phyloP scores from a whole-genome alignment of 768 basidiomycete genomes.

The Suillus tomentosus region DNA sequence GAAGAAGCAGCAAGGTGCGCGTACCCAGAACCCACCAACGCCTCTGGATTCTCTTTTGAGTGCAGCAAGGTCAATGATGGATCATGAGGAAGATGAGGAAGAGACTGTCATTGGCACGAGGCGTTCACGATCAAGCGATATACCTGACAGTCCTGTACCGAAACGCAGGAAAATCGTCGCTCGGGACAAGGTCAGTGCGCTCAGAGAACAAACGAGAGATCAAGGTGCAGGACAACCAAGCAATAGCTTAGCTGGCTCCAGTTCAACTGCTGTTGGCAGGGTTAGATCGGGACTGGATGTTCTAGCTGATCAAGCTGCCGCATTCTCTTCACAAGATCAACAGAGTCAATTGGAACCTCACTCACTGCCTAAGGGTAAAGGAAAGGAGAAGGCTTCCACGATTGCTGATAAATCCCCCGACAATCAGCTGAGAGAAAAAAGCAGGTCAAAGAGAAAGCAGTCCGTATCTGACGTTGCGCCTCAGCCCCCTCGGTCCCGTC shows the following conservation, averaged over 20 bases:
- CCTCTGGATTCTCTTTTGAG: slow-evolving; percentile 62
- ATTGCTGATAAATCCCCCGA: not conserved
- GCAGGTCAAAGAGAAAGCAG: slow-evolving; percentile 2
- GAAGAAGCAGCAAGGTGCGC: slow-evolving; percentile 19
- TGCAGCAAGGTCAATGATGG: slow-evolving; percentile 61
- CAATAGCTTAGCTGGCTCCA: slow-evolving; percentile 2
- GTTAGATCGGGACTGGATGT: slow-evolving; percentile 66
- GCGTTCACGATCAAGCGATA: slow-evolving; percentile 26
- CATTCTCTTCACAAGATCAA: slow-evolving; percentile 43
- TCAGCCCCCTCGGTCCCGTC: not conserved
- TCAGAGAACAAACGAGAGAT: slow-evolving; percentile 7
- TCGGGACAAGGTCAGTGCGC: slow-evolving; percentile 17
- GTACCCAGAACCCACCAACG: slow-evolving; percentile 38
- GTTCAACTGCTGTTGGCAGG: slow-evolving; percentile 20
- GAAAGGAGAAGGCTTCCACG: slow-evolving; percentile 18
- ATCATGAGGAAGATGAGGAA: slow-evolving; percentile 30
- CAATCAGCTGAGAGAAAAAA: not conserved
- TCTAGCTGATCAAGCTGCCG: slow-evolving; percentile 72
- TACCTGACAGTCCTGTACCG: slow-evolving; percentile 39
- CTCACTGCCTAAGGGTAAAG: slow-evolving; percentile 22
- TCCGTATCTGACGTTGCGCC: not conserved
- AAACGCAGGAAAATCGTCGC: slow-evolving; percentile 38
- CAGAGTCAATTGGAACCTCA: not conserved
- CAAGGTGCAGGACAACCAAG: slow-evolving; percentile 4
- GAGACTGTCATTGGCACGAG: slow-evolving; percentile 28